Evolutionary conservation across 2,329 filamentous ascomycete species (phyloP).

Genomic region (Penicillium decumbens): DNA sequence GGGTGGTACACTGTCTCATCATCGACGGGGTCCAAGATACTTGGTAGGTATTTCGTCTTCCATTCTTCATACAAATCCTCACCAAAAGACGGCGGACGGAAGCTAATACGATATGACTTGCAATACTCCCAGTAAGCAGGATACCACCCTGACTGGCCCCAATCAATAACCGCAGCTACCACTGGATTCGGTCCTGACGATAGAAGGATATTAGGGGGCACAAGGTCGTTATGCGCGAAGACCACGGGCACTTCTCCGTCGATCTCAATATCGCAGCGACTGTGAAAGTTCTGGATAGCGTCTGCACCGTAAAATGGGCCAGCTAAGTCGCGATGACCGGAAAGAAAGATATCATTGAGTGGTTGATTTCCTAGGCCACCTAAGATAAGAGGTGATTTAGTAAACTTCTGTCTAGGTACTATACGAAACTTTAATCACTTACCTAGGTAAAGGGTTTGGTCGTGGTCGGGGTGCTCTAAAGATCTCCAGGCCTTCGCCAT

Average conservation of each 20-base stretch:
- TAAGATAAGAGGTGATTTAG: not conserved
- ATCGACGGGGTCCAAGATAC: slow-evolving; percentile 30
- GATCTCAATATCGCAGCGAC: not conserved
- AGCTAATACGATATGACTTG: slow-evolving; percentile 24
- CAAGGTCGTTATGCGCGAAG: not conserved
- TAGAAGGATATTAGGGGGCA: not conserved
- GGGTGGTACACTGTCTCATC: slow-evolving; percentile 31
- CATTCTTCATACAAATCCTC: slow-evolving; percentile 29
- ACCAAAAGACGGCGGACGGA: slow-evolving; percentile 19
- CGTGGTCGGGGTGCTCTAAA: not conserved
- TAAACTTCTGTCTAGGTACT: too few species aligned
- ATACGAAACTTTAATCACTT: not conserved
- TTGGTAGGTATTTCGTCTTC: slow-evolving; percentile 28
- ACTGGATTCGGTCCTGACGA: not conserved
- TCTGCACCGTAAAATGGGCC: not conserved
- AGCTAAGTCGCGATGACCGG: not conserved
- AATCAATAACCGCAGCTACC: slow-evolving; percentile 27
- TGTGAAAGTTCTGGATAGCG: not conserved
- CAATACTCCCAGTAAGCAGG: slow-evolving; percentile 33
- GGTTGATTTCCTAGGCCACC: not conserved
- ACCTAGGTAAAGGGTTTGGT: not conserved
- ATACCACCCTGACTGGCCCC: slow-evolving; percentile 31
- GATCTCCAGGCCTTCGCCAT: not conserved
- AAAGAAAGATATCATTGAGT: not conserved
- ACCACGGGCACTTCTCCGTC: not conserved